Evolutionary conservation across 371 early-diverging fungal species (phyloP).

Genomic region (Fennellomyces sp.): DNA sequence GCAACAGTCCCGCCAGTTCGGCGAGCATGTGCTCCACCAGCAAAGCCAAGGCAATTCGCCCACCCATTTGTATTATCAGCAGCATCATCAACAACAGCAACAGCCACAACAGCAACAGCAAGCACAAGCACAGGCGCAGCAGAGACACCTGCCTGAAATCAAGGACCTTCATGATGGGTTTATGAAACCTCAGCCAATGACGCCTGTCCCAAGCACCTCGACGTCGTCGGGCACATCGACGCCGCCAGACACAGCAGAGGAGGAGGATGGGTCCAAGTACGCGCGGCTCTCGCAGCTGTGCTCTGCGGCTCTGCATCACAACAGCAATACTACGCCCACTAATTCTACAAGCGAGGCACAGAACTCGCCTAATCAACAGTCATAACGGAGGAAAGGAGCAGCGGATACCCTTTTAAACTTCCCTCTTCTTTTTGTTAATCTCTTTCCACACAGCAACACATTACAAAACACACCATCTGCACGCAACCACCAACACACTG

Average conservation of each 20-base stretch:
- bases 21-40: slow-evolving; percentile 10
- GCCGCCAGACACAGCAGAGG: slow-evolving; percentile 31
- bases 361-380: slow-evolving; percentile 4
- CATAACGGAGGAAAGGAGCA: background rate
- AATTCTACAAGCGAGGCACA: background rate
- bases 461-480: background rate
- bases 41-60: slow-evolving; percentile 6
- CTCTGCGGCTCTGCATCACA: slow-evolving; percentile 39
- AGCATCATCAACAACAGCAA: slow-evolving; percentile 8
- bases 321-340: background rate
- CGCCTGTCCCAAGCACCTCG: slow-evolving; percentile 42
- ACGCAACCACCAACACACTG: background rate
- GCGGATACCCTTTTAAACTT: background rate
- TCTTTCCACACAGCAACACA: background rate
- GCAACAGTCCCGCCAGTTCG: slow-evolving; percentile 7
- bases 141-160: slow-evolving; percentile 9
- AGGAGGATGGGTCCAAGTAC: slow-evolving; percentile 37
- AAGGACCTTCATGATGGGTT: slow-evolving; percentile 8
- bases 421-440: slow-evolving; percentile 5
- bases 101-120: slow-evolving; percentile 1
- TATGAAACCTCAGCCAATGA: slow-evolving; percentile 29
- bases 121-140: background rate
- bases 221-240: slow-evolving; percentile 42
- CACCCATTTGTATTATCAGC: slow-evolving; percentile 16
- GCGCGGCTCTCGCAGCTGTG: slow-evolving; percentile 49